A percentile compares a stretch with the other conserved stretches of the same genome.
Conservation (phyloP, 331 rosid genomes). For the Malus hybrid region DNA sequence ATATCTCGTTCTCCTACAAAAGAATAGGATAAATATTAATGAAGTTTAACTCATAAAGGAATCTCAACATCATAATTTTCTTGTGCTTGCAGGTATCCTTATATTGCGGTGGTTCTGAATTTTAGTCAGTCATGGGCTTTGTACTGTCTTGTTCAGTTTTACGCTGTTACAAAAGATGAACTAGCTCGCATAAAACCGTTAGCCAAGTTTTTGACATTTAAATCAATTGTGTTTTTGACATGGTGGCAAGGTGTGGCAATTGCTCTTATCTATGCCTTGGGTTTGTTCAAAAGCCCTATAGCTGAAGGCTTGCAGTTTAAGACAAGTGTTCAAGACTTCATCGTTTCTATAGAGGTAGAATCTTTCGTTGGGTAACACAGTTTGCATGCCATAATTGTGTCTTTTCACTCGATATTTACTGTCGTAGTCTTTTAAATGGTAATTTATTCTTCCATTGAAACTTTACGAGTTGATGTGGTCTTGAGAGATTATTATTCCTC, state of each 20-base stretch:
- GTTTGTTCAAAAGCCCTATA: conserved; percentile 83
- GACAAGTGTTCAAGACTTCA: conserved; percentile 96
- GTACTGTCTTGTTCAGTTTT: conserved; percentile 96
- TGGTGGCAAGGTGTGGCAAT: conserved; percentile 99
- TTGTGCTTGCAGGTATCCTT: conserved; percentile 70
- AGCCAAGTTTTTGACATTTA: conserved; percentile 92
- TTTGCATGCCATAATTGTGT: background rate
- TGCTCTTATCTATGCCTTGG: conserved; percentile 74
- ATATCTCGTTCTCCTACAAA: background rate
- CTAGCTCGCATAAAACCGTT: conserved; percentile 87
- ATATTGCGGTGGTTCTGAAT: conserved; percentile 88
- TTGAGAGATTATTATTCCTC: background rate
- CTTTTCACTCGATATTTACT: background rate
- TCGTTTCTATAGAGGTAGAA: conserved; percentile 94
- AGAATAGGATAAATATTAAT: background rate
- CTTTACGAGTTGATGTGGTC: background rate
- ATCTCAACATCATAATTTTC: conserved; percentile 18
- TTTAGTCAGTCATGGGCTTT: conserved; percentile 99
- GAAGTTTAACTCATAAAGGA: conserved; percentile 3
- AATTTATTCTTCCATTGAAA: background rate
- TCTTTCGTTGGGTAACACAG: background rate
- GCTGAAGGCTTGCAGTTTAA: conserved; percentile 88
- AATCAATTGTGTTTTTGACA: conserved; percentile 92
- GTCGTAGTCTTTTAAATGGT: background rate
- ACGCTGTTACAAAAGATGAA: conserved; percentile 78